Conservation (phyloP, 805 yeast species). For the Sugiyamaella mastotermitis region DNA sequence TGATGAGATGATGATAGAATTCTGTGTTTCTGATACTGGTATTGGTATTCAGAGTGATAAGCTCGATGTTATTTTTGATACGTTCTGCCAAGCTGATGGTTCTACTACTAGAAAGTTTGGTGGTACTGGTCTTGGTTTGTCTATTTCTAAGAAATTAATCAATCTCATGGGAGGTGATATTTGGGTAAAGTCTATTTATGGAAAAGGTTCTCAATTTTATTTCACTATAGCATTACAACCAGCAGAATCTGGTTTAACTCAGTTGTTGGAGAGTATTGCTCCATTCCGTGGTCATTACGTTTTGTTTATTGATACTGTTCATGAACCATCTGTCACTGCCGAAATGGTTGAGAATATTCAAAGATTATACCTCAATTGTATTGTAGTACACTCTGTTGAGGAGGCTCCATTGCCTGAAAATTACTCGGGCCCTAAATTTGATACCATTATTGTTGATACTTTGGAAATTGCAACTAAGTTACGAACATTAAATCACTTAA, state of each 20-base stretch:
- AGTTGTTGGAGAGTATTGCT: conserved; percentile 60
- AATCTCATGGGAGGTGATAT: conserved; percentile 92
- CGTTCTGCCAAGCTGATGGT: conserved; percentile 91
- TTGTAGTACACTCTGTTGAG: conserved; percentile 48
- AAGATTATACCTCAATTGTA: conserved; percentile 56
- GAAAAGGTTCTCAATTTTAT: conserved; percentile 76
- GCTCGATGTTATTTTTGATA: conserved; percentile 78
- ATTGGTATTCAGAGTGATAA: conserved; percentile 85
- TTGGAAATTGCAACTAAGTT: conserved; percentile 66
- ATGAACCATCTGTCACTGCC: conserved; percentile 43
- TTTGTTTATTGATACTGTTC: conserved; percentile 62
- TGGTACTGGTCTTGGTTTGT: conserved; percentile 85
- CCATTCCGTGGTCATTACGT: conserved; percentile 71
- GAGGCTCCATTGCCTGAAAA: conserved; percentile 46
- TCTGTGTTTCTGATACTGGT: conserved; percentile 87
- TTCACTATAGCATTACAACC: conserved; percentile 78
- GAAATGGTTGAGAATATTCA: conserved; percentile 46
- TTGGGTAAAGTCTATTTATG: conserved; percentile 80
- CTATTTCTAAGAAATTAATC: conserved; percentile 80
- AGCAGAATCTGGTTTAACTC: conserved; percentile 52
- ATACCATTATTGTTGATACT: conserved; percentile 77
- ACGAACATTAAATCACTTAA: conserved; percentile 66
- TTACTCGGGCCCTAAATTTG: conserved; percentile 46
- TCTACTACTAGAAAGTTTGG: conserved; percentile 90
- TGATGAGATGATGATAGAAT: conserved; percentile 58